Conservation (phyloP, 2,329 filamentous ascomycete genomes). For the Scedosporium boydii region DNA sequence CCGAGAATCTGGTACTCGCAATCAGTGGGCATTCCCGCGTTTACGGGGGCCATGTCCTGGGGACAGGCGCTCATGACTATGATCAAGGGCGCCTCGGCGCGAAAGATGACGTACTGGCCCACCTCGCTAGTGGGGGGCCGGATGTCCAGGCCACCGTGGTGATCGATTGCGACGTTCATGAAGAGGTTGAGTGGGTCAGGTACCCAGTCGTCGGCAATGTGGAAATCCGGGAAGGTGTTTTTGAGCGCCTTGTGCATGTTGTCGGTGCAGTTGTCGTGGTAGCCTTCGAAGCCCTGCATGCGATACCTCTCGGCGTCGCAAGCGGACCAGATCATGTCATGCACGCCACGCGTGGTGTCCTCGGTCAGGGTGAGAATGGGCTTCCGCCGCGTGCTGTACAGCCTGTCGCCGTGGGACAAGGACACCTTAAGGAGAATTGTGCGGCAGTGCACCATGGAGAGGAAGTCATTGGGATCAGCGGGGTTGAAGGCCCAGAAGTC, state of each 20-base stretch:
- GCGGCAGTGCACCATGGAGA: slow-evolving; percentile 29
- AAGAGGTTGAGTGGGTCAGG: slow-evolving; percentile 33
- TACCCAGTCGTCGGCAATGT: slow-evolving; percentile 20
- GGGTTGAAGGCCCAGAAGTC: slow-evolving; percentile 38
- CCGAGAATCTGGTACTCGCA: slow-evolving; percentile 16
- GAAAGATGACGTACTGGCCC: slow-evolving; percentile 23
- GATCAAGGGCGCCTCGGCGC: slow-evolving; percentile 24
- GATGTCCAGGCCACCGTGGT: slow-evolving; percentile 22
- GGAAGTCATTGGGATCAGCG: slow-evolving; percentile 19
- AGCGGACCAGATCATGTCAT: too few species aligned
- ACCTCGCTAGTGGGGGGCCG: slow-evolving; percentile 21
- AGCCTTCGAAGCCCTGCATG: too few species aligned
- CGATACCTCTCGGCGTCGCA: too few species aligned
- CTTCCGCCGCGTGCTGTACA: slow-evolving; percentile 25
- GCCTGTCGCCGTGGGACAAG: slow-evolving; percentile 19
- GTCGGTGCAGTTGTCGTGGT: too few species aligned
- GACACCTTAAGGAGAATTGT: slow-evolving; percentile 20
- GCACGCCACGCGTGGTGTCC: slow-evolving; percentile 7
- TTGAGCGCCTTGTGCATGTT: slow-evolving; percentile 16
- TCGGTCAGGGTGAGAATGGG: slow-evolving; percentile 24
- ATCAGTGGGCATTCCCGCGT: slow-evolving; percentile 24
- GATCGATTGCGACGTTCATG: slow-evolving; percentile 30
- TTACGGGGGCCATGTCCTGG: slow-evolving; percentile 27
- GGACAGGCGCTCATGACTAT: slow-evolving; percentile 32
- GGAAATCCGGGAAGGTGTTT: slow-evolving; percentile 15